Percentiles rank a stretch among this genome's conserved stretches.
phyloP scores from a whole-genome alignment of 23 red algal species.

The Gracilaria gracilis region DNA sequence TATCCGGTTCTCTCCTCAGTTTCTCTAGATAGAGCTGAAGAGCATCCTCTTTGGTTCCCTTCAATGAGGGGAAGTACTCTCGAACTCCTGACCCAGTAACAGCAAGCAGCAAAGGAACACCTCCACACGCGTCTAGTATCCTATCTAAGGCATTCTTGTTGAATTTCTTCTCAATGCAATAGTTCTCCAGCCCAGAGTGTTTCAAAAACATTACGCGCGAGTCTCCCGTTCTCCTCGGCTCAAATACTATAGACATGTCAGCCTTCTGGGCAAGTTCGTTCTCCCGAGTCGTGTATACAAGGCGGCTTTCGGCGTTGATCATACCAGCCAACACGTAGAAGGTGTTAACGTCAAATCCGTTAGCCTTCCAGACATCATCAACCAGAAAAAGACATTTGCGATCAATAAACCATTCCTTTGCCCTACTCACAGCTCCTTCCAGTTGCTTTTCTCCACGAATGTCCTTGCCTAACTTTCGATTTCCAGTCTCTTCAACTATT shows the following conservation, averaged over 20 bases:
- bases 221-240: neutral
- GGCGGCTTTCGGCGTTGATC: neutral
- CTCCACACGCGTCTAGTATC: neutral
- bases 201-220: neutral
- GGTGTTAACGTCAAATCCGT: neutral
- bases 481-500: neutral
- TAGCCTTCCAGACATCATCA: neutral
- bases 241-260: neutral
- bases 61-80: neutral
- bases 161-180: neutral
- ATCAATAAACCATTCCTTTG: neutral
- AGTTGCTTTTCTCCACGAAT: neutral
- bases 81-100: neutral
- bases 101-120: neutral
- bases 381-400: slow-evolving; percentile 26
- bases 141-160: neutral
- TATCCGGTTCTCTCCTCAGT: neutral
- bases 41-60: neutral
- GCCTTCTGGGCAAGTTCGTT: neutral
- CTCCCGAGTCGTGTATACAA: neutral
- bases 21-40: neutral
- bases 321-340: neutral
- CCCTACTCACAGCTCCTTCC: neutral
- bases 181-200: neutral
- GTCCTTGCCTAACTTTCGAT: neutral